Conservation (phyloP, 345 rosid species). For the Tarenaya hassleriana region DNA sequence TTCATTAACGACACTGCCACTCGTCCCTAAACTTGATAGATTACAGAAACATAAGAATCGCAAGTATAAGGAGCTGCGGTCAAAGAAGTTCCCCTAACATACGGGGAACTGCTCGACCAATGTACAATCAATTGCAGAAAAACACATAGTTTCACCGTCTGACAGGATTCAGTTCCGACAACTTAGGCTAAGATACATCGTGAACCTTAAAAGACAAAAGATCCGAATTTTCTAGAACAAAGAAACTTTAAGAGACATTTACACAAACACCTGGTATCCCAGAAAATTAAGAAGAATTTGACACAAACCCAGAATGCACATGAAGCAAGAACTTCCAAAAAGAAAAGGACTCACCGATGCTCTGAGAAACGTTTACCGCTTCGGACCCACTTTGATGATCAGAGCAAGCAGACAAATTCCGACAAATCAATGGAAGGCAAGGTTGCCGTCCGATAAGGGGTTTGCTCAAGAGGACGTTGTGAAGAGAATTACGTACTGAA, state of each 20-base stretch:
- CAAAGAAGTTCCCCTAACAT: too few relatives aligned
- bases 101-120: too few relatives aligned
- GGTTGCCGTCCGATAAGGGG: constrained; percentile 5
- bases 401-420: constrained; percentile 16
- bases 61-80: too few relatives aligned
- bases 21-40: constrained; percentile 33
- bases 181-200: background rate
- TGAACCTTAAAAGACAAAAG: background rate
- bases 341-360: constrained; percentile 6
- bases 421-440: background rate
- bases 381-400: constrained; percentile 1
- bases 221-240: background rate
- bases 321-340: background rate
- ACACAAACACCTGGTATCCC: constrained; percentile 20
- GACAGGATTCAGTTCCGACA: background rate
- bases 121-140: constrained; percentile 7
- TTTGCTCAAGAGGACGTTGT: constrained; percentile 12
- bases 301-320: background rate
- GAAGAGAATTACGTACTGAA: constrained; percentile 13
- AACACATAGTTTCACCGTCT: constrained; percentile 8
- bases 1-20: constrained; percentile 14
- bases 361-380: constrained; percentile 1
- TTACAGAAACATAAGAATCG: constrained; percentile 8
- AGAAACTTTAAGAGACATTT: constrained; percentile 12
- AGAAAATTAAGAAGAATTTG: background rate